Evolutionary conservation across 257 asterid genomes (phyloP).

Genomic region (Nicotiana benthamiana): DNA sequence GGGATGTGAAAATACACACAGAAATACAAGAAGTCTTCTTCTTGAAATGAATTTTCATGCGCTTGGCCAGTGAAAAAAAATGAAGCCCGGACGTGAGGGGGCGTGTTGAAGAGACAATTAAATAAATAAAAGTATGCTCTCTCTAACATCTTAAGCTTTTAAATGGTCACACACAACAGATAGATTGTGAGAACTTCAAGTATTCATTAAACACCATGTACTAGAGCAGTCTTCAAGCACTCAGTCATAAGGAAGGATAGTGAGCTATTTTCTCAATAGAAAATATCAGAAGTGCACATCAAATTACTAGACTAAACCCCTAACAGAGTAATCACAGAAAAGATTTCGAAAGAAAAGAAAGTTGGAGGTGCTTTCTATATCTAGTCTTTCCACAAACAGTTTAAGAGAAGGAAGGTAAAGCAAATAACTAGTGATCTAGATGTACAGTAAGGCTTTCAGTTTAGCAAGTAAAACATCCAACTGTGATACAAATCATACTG

Average conservation of each 20-base stretch:
- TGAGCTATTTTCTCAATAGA: background rate
- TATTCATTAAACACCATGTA: background rate
- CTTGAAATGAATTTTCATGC: too few species aligned
- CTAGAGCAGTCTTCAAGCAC: background rate
- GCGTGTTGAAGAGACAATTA: too few species aligned
- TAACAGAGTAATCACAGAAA: background rate
- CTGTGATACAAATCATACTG: background rate
- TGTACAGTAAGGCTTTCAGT: background rate
- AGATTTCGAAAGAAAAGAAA: background rate
- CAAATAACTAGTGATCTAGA: background rate
- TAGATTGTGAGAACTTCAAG: background rate
- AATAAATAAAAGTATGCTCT: too few species aligned
- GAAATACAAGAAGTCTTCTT: too few species aligned
- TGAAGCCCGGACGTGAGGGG: too few species aligned
- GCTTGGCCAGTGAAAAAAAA: too few species aligned
- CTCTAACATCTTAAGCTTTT: too few species aligned
- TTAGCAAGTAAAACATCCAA: background rate
- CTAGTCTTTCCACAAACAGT: background rate
- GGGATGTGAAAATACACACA: too few species aligned
- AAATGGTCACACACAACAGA: background rate
- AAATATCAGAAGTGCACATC: background rate
- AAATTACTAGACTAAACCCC: background rate
- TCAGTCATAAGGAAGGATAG: background rate
- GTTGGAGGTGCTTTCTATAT: background rate
- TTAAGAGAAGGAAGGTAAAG: background rate